Evolutionary conservation across 352 stramenopile species (phyloP).

Genomic region (Pythium brachiatum): DNA sequence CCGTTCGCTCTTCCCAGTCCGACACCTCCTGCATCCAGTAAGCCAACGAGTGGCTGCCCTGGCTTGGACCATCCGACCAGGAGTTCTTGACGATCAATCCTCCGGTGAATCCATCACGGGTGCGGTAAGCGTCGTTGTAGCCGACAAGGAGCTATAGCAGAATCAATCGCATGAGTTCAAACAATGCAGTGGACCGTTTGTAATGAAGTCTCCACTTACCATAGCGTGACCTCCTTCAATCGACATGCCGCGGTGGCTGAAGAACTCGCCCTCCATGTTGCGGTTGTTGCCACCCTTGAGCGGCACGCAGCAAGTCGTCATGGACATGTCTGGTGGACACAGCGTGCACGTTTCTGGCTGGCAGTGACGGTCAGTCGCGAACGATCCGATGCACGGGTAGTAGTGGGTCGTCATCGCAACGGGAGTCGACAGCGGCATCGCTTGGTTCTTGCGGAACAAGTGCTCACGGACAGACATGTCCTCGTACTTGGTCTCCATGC

Average conservation of each 20-base stretch:
- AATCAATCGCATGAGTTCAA: not conserved
- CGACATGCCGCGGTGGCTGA: constrained; percentile 74
- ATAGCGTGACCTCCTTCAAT: constrained; percentile 80
- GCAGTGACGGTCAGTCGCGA: constrained; percentile 60
- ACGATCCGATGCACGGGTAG: constrained; percentile 70
- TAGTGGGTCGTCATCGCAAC: constrained; percentile 79
- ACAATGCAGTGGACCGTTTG: not conserved
- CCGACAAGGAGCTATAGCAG: constrained; percentile 60
- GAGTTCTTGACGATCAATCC: constrained; percentile 81
- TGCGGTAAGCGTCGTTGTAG: constrained; percentile 77
- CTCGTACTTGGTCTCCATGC: constrained; percentile 78
- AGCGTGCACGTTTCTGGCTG: constrained; percentile 60
- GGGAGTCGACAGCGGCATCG: constrained; percentile 72
- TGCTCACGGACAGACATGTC: constrained; percentile 76
- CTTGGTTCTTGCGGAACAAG: constrained; percentile 70
- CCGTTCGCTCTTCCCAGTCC: constrained; percentile 75
- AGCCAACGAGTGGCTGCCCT: constrained; percentile 70
- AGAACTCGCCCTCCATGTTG: constrained; percentile 86
- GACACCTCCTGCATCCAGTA: constrained; percentile 84
- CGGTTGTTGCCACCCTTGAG: constrained; percentile 63
- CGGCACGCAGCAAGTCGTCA: constrained; percentile 77
- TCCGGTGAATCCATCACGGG: constrained; percentile 68
- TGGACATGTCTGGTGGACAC: constrained; percentile 70
- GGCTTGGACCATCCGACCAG: constrained; percentile 54
- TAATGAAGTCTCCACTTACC: constrained; percentile 30